Base-by-base conservation (phyloP, 306 rosid species). In the Dryas octopetala region DNA sequence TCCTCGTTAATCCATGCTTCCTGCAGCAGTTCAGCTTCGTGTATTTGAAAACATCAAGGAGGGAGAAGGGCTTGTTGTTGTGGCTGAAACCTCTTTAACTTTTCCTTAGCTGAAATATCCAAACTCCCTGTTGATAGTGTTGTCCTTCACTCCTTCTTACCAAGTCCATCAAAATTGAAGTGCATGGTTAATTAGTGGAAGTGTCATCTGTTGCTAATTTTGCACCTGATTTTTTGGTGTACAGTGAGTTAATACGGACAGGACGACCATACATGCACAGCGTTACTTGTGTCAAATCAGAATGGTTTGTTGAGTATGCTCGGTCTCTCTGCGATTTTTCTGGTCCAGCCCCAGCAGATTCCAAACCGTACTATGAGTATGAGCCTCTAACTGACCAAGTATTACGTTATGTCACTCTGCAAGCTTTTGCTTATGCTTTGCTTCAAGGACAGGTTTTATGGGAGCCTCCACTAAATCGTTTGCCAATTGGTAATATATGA, bases 181-280 rank as follows among this genome's bases (percentile, higher is more conserved):
- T 81, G 93, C 81, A 73, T 77, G 80, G 85, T 82, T 26, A 19
- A 19, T 19, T 19, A 19, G 19, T 19, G 19, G 19, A 19, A 19
- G 19, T 19, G 85, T 93, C 97, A 47, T 81, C 89, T 38, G 86
- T 85, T 54, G 81, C 91, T 45, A 63, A 50, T 50, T 81, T 89
- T 62, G 85, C 91, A 68, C 95, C 98, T 0, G 90, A 89, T 70
- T 23, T 88, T 76, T 40, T 93, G 78, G 96, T 88, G 19, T 89
- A 91, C 88, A 93, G 87, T 74, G 98, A 93, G 79, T 83, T 93
- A 68, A 75, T 91, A 53, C 77, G 76, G 52, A 82, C 88, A 52
- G 91, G 83, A 74, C 88, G 91, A 64, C 90, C 93, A 48, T 93
- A 91, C 87, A 88, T 91, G 96, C 91, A 93, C 64, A 91, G 93